Percentiles rank a stretch among this genome's conserved stretches.
Evolutionary conservation across 176 grass and related monocot genomes (phyloP).

Genomic region (Miscanthus lutarioriparius): DNA sequence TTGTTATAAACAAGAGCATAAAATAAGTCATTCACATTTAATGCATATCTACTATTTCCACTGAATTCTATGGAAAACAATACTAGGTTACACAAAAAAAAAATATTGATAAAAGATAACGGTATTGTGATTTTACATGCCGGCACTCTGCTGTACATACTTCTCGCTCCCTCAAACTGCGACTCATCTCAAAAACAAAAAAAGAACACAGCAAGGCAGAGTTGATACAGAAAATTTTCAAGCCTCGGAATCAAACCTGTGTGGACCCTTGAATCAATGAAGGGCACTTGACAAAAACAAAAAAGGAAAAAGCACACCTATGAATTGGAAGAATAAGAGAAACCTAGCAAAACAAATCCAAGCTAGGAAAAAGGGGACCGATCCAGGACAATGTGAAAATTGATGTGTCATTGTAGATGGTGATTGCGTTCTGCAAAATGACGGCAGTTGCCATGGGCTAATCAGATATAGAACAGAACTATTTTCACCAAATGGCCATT

Average conservation of each 20-base stretch:
- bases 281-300: slow-evolving; percentile 22
- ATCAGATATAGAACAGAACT: slow-evolving; percentile 18
- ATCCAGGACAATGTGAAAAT: slow-evolving; percentile 18
- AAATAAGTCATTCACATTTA: not conserved
- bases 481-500: slow-evolving; percentile 24
- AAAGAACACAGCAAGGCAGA: slow-evolving; percentile 18
- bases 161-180: slow-evolving; percentile 40
- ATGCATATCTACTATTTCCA: not conserved
- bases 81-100: slow-evolving; percentile 36
- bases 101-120: slow-evolving; percentile 40
- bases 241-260: slow-evolving; percentile 59
- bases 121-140: slow-evolving; percentile 35
- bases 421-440: slow-evolving; percentile 37
- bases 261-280: slow-evolving; percentile 41
- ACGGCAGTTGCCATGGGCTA: slow-evolving; percentile 8
- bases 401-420: slow-evolving; percentile 24
- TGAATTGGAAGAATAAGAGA: slow-evolving; percentile 44
- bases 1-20: not conserved
- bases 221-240: slow-evolving; percentile 39
- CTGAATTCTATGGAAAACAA: not conserved
- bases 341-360: slow-evolving; percentile 51
- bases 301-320: slow-evolving; percentile 38
- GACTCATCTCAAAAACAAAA: slow-evolving; percentile 45
- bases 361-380: slow-evolving; percentile 15
- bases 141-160: slow-evolving; percentile 55